phyloP scores from a whole-genome alignment of 192 early-diverging fungal genomes.

The Umbelopsis sp. region DNA sequence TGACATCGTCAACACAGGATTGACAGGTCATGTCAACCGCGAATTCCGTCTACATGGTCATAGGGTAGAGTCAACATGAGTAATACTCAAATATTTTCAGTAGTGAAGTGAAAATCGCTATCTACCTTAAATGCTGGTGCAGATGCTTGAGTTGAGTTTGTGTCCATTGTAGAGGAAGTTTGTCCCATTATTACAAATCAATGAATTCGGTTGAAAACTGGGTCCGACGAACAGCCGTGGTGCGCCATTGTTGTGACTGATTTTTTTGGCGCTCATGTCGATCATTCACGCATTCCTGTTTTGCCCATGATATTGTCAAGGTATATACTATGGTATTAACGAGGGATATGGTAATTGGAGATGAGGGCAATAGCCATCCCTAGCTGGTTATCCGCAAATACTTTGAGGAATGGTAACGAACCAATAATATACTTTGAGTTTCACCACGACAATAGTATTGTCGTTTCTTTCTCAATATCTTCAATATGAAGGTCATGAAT shows the following conservation, averaged over 20 bases:
- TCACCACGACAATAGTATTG: too few relatives aligned
- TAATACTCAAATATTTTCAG: background rate
- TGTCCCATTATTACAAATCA: slow-evolving; percentile 20
- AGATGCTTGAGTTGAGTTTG: background rate
- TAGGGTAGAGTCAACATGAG: background rate
- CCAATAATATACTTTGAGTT: too few relatives aligned
- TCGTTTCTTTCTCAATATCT: too few relatives aligned
- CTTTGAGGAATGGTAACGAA: too few relatives aligned
- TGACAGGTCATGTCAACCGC: slow-evolving; percentile 88
- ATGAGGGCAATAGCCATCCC: too few relatives aligned
- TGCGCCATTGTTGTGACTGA: slow-evolving; percentile 3
- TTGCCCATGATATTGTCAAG: too few relatives aligned
- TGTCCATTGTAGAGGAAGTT: slow-evolving; percentile 1
- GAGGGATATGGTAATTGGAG: too few relatives aligned
- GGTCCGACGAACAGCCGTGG: background rate
- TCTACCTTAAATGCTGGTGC: background rate
- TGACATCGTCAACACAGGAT: slow-evolving; percentile 72
- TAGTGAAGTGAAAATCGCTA: background rate
- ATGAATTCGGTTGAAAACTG: background rate
- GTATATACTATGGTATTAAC: too few relatives aligned
- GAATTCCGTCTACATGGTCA: slow-evolving; percentile 65
- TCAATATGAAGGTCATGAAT: too few relatives aligned
- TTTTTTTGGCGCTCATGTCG: background rate
- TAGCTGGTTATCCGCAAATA: too few relatives aligned
- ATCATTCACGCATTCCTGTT: too few relatives aligned